Percentiles rank a stretch among this genome's conserved stretches.
Conservation (phyloP, 371 early-diverging fungal species). For the Mortierella sp. region DNA sequence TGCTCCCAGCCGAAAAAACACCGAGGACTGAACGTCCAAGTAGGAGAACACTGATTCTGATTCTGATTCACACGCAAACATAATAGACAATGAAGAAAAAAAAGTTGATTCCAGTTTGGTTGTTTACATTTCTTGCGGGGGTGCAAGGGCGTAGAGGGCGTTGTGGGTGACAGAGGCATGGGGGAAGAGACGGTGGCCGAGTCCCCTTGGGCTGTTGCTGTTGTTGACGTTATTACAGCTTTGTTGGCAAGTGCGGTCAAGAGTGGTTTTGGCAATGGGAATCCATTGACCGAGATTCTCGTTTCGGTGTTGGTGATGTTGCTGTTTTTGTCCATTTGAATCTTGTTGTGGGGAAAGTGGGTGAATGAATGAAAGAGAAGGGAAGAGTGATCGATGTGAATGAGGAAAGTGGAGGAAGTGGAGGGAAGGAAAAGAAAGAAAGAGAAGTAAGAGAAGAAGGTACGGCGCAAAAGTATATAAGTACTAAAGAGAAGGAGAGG, state of each 20-base stretch:
- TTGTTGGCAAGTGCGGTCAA: slow-evolving; percentile 15
- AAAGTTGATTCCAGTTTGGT: background rate
- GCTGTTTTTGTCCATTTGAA: background rate
- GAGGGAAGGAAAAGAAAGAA: background rate
- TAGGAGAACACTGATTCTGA: background rate
- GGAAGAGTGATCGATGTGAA: background rate
- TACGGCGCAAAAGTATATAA: no score
- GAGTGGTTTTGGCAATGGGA: slow-evolving; percentile 16
- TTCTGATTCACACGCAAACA: background rate
- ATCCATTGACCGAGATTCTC: slow-evolving; percentile 8
- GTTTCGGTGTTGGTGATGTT: background rate
- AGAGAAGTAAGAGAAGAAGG: background rate
- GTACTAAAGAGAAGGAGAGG: no score
- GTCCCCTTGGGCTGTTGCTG: background rate
- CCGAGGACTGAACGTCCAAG: background rate
- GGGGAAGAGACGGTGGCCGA: background rate
- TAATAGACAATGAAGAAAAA: background rate
- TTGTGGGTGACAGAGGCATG: background rate
- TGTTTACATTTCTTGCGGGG: slow-evolving; percentile 43
- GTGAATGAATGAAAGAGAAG: slow-evolving; percentile 7
- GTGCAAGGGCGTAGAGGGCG: slow-evolving; percentile 21
- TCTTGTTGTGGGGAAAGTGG: background rate
- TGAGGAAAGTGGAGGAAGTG: background rate
- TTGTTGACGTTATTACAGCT: background rate
- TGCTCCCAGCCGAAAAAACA: background rate